Evolutionary conservation across 2,329 filamentous ascomycete genomes (phyloP), one percentile per base, ranked within the genome.

Genomic region (Ceratocystis ficicola): DNA sequence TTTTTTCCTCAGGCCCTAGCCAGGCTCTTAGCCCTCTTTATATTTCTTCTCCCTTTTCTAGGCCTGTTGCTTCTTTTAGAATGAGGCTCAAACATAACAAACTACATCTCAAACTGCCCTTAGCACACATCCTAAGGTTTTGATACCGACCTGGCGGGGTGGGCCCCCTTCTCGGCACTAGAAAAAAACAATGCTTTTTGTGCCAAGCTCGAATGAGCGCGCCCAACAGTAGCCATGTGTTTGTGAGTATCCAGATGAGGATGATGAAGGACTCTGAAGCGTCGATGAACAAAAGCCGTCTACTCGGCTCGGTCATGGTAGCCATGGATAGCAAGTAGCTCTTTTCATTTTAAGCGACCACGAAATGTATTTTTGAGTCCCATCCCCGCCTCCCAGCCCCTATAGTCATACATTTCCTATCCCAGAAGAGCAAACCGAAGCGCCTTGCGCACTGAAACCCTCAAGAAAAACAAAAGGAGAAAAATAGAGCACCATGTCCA

Each of bases 41-140:
- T 22, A 2, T n/a, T 22, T 44, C 20, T 36, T 62, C 59, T 44
- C 32, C 32, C 25, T 22, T 44, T 41, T 62, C 20, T 41, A 44
- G 32, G 3, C 20, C 12, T 44, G 32, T 32, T 44, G 32, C 59
- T 44, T 44, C 59, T 62, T 62, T 62, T 62, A 41, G 36, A 44
- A 22, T 62, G 32, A 62, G 59, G 52, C 52, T 59, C 52, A 30
- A 62, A 62, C 59, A 44, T 41, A 44, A 62, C 59, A 62, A 62
- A 62, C 52, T 59, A 59, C 20, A n/a, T 30, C 52, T n/a, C 28
- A 59, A 59, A 59, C 52, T n/a, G 12, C 7, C 52, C 52, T 59
- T 59, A 59, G 25, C 25, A 59, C 52, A 32, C 25, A 17, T 30
- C 17, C 28, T 59, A 59, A 59, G 25, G 52, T 6, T 30, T 59